phyloP scores from a whole-genome alignment of 345 rosid genomes.

The Pistacia vera region DNA sequence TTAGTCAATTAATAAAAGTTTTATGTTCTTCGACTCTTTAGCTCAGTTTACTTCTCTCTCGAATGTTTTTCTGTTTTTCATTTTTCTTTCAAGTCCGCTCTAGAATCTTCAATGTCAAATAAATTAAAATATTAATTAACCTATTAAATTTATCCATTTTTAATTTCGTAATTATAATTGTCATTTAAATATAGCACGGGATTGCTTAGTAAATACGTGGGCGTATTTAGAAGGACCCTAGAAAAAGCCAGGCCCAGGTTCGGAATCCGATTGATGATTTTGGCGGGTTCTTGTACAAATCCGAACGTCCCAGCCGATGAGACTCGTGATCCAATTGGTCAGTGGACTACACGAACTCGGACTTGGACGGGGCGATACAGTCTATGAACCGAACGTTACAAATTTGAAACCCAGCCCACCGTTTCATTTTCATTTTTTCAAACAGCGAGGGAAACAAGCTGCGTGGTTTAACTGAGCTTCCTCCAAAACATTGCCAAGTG shows the following conservation, averaged over 20 bases:
- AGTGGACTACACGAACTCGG: slow-evolving; percentile 20
- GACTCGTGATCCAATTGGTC: slow-evolving; percentile 11
- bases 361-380: slow-evolving; percentile 33
- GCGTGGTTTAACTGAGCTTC: neutral
- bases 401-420: slow-evolving; percentile 18
- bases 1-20: too few relatives aligned
- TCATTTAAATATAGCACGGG: too few relatives aligned
- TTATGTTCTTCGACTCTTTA: too few relatives aligned
- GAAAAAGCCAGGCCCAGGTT: neutral
- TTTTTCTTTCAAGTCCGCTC: too few relatives aligned
- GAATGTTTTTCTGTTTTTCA: too few relatives aligned
- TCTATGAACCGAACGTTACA: slow-evolving; percentile 15
- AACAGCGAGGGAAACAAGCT: slow-evolving; percentile 8
- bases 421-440: slow-evolving; percentile 16
- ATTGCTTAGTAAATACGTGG: too few relatives aligned
- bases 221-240: too few relatives aligned
- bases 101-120: too few relatives aligned
- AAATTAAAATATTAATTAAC: too few relatives aligned
- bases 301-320: neutral
- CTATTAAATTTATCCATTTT: too few relatives aligned
- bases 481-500: slow-evolving; percentile 32
- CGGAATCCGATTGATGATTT: neutral
- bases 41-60: too few relatives aligned
- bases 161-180: too few relatives aligned
- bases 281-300: slow-evolving; percentile 10